Base-by-base conservation (phyloP, 139 green algal species). In the Auxenochlorella pyrenoidosa region DNA sequence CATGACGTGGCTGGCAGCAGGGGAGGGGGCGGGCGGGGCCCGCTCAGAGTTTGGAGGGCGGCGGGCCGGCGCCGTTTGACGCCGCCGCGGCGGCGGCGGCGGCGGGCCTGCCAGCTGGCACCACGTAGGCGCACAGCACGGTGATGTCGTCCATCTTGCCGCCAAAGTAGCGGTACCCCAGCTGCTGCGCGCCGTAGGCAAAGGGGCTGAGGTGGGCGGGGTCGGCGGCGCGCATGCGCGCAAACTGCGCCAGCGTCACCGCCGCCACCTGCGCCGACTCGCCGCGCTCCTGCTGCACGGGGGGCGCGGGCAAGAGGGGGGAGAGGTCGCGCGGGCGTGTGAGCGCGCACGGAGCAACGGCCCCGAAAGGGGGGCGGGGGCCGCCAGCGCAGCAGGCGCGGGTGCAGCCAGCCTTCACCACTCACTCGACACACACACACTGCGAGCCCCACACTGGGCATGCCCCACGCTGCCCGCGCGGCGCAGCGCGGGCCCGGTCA, bases 131-230 rank as follows among this genome's bases (percentile, higher is more conserved):
- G 36, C 96, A 89, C 5, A 98, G 43, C 0, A 98, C 96, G 0
- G 95, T 98, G 86, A 98, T 98, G 93, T 98, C 96, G 71, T 98
- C 96, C 92, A 97, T 92, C 87, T 98, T 93, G n/a, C 91, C 90
- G 0, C 90, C 92, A 51, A 88, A 87, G 81, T 73, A 90, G 30
- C n/a, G 66, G n/a, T 59, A 71, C 28, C 90, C 84, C 36, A 89
- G 82, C 87, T 95, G 89, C 83, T 94, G 93, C 15, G 95, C 95
- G 6, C 90, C 90, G 79, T 96, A 94, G 22, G 93, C 93, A 92
- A 98, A 98, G 44, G 96, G 96, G 8, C 94, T 96, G 40, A 94
- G 89, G 78, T 95, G 94, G 60, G 92, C 91, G 38, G 90, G 88
- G 88, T 98, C 96, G 3, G n/a, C 87, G 8, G 86, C 87, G 41